A percentile compares a stretch with the other conserved stretches of the same genome.
Conservation (phyloP, 2,329 filamentous ascomycete species). For the Penicillium concentricum region DNA sequence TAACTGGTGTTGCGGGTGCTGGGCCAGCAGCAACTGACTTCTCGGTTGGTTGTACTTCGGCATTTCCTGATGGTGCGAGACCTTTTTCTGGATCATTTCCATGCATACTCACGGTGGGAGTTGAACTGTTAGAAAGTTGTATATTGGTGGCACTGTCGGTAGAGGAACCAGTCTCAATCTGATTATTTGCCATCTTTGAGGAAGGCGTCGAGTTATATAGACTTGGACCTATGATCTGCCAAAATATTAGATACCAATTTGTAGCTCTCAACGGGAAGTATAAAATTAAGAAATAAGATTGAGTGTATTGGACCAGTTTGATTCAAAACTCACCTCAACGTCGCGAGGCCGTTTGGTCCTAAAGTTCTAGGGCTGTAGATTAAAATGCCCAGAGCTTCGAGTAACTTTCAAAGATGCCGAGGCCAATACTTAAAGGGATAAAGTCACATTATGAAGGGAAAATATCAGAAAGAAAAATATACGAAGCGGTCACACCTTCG, state of each 20-base stretch:
- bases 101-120: constrained; percentile 6
- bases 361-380: not conserved
- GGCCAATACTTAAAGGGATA: not conserved
- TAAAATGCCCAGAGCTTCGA: not conserved
- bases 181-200: not conserved
- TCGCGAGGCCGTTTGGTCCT: not conserved
- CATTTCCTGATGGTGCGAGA: not conserved
- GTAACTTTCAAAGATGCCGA: not conserved
- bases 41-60: not conserved
- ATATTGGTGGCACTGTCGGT: constrained; percentile 10
- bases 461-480: not conserved
- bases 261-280: not conserved
- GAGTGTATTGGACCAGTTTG: not conserved
- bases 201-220: not conserved
- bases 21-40: not conserved
- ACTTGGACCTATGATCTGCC: not conserved
- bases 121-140: constrained; percentile 9
- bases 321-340: constrained; percentile 3
- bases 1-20: not conserved
- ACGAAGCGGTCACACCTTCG: not conserved
- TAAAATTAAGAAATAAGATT: constrained; percentile 1
- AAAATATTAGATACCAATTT: not conserved
- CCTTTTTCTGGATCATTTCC: constrained; percentile 15
- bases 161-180: not conserved
- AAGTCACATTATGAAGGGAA: no score